Percentiles rank a stretch among this genome's conserved stretches.
phyloP scores from a whole-genome alignment of 257 asterid species.

The Solanum tarijense region DNA sequence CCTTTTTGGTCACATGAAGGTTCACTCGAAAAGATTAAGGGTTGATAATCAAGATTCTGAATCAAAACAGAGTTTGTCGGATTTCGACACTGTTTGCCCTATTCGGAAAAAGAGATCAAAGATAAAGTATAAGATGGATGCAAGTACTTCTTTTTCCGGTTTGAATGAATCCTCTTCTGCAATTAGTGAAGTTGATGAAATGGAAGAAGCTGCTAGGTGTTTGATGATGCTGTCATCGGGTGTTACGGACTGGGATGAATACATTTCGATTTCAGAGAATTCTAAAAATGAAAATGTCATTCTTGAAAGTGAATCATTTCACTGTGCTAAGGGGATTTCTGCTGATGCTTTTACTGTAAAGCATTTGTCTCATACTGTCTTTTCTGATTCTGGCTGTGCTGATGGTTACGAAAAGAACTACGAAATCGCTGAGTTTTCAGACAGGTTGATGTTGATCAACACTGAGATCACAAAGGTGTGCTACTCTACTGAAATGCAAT shows the following conservation, averaged over 20 bases:
- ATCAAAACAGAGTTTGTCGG: slow-evolving; percentile 27
- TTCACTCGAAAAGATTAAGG: slow-evolving; percentile 51
- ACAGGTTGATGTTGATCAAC: slow-evolving; percentile 1
- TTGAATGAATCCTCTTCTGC: slow-evolving; percentile 13
- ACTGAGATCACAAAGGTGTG: background rate
- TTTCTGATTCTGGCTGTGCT: slow-evolving; percentile 7
- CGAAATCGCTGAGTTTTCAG: slow-evolving; percentile 3
- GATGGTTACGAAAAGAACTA: slow-evolving; percentile 3
- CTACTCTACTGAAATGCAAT: background rate
- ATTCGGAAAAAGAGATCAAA: slow-evolving; percentile 56
- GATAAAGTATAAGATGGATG: slow-evolving; percentile 33
- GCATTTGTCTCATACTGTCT: slow-evolving; percentile 9
- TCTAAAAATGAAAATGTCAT: background rate
- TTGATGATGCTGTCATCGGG: slow-evolving; percentile 73
- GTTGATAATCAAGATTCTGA: slow-evolving; percentile 5
- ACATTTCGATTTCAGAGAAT: background rate
- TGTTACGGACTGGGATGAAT: slow-evolving; percentile 11
- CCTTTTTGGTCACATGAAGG: slow-evolving; percentile 84
- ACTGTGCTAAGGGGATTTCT: background rate
- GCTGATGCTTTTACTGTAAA: background rate
- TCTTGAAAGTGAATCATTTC: slow-evolving; percentile 4
- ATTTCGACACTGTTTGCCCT: slow-evolving; percentile 32
- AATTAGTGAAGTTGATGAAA: slow-evolving; percentile 29
- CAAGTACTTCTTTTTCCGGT: slow-evolving; percentile 19
- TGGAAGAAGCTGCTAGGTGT: slow-evolving; percentile 42